Conservation (phyloP, 768 basidiomycete species). For the Termitomyces sp. region DNA sequence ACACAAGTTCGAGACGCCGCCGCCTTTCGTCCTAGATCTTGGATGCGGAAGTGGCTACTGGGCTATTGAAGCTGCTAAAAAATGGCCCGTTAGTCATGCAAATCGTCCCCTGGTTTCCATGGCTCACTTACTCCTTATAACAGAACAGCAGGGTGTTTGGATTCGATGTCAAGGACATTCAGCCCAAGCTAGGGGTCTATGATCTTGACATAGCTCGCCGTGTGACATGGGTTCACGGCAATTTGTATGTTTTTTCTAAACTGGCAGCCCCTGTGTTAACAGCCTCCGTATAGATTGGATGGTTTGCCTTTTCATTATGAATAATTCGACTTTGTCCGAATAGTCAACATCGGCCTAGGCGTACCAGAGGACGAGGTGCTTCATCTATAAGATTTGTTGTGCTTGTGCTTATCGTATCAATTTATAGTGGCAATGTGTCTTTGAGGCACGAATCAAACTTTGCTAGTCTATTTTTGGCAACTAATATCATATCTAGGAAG, state of each 20-base stretch:
- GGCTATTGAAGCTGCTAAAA: constrained; percentile 64
- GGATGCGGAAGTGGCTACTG: constrained; percentile 73
- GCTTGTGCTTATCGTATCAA: constrained; percentile 2
- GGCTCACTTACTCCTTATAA: not conserved
- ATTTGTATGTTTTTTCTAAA: constrained; percentile 45
- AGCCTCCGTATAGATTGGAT: constrained; percentile 45
- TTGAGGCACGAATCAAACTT: constrained; percentile 40
- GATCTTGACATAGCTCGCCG: constrained; percentile 42
- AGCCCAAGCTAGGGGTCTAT: constrained; percentile 45
- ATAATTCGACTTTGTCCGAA: constrained; percentile 64
- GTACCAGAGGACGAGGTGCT: constrained; percentile 68
- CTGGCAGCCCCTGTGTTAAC: not conserved
- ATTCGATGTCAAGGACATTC: constrained; percentile 52
- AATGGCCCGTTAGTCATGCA: constrained; percentile 52
- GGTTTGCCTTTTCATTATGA: constrained; percentile 55
- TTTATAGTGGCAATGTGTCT: constrained; percentile 57
- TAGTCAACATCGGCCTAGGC: constrained; percentile 60
- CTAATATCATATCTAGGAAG: constrained; percentile 43
- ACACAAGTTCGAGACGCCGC: constrained; percentile 49
- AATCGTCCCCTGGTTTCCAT: constrained; percentile 1
- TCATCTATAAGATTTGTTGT: not conserved
- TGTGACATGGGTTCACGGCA: constrained; percentile 64
- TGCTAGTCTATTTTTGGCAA: constrained; percentile 10
- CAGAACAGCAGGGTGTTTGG: constrained; percentile 57
- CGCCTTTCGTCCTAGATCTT: constrained; percentile 55